phyloP scores from a whole-genome alignment of 2,329 filamentous ascomycete species.

The Scedosporium aurantiacum region DNA sequence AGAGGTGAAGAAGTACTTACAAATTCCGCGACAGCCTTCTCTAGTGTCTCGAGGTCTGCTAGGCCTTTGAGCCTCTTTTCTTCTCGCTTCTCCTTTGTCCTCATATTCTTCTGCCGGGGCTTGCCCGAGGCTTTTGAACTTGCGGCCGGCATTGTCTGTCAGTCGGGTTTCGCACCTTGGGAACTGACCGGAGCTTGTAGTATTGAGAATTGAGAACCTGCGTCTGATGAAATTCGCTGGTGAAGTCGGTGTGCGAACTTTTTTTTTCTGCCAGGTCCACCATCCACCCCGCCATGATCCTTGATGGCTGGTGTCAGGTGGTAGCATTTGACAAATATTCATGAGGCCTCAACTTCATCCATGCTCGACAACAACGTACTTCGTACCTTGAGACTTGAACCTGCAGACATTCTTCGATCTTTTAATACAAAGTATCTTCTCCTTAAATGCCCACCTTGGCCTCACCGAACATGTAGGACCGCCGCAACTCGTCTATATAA shows the following conservation, averaged over 20 bases:
- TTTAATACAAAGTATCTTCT: too few relatives aligned
- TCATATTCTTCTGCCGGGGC: neutral
- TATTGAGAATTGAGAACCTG: neutral
- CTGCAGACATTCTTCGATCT: too few relatives aligned
- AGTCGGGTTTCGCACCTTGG: neutral
- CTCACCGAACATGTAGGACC: too few relatives aligned
- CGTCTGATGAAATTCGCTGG: neutral
- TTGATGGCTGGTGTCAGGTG: neutral
- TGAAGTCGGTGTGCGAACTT: constrained; percentile 5
- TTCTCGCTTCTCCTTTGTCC: constrained; percentile 5
- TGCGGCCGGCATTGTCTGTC: constrained; percentile 1
- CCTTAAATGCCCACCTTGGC: too few relatives aligned
- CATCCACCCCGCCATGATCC: neutral
- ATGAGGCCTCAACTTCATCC: too few relatives aligned
- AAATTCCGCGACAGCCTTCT: constrained; percentile 28
- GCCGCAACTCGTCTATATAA: too few relatives aligned
- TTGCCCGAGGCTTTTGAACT: neutral
- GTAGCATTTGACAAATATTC: too few relatives aligned
- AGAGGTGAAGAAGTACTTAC: constrained; percentile 23
- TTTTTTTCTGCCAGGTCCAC: constrained; percentile 5
- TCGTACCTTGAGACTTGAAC: too few relatives aligned
- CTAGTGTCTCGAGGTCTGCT: constrained; percentile 27
- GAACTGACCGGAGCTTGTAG: neutral
- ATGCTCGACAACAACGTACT: too few relatives aligned
- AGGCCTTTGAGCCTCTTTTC: constrained; percentile 26